phyloP scores from a whole-genome alignment of 495 filamentous ascomycete species.

The Opeltia flavorubescens region DNA sequence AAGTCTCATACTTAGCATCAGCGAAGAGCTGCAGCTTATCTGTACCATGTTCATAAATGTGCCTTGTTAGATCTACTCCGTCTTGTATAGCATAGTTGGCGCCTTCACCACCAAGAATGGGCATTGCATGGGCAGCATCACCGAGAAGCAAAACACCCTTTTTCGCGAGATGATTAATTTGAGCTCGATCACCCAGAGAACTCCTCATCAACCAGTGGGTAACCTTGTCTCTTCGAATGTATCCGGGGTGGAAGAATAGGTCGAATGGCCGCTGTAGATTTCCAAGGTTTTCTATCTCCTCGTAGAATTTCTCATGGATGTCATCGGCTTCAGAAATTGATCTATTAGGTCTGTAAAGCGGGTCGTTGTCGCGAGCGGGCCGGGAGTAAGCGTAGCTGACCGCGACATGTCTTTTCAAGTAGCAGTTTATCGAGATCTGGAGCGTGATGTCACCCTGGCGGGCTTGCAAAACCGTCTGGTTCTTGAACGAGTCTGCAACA shows the following conservation, averaged over 20 bases:
- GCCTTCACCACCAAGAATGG: constrained; percentile 28
- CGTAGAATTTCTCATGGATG: constrained; percentile 23
- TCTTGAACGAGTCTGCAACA: constrained; percentile 10
- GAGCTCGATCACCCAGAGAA: constrained; percentile 5
- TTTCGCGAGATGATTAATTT: constrained; percentile 15
- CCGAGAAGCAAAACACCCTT: constrained; percentile 22
- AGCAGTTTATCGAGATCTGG: constrained; percentile 19
- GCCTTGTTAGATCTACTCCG: constrained; percentile 23
- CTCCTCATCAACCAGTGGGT: constrained; percentile 31
- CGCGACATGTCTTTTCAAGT: constrained; percentile 4
- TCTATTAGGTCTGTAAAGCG: constrained; percentile 23
- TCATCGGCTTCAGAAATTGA: constrained; percentile 14
- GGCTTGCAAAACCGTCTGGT: constrained; percentile 8
- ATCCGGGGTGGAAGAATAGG: constrained; percentile 19
- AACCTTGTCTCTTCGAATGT: constrained; percentile 19
- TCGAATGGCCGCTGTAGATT: constrained; percentile 18
- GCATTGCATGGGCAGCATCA: constrained; percentile 25
- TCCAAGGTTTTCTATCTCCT: constrained; percentile 17
- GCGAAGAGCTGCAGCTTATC: constrained; percentile 15
- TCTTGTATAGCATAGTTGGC: constrained; percentile 27
- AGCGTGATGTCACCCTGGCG: constrained; percentile 13
- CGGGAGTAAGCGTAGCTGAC: constrained; percentile 27
- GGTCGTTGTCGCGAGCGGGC: constrained; percentile 16
- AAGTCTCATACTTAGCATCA: constrained; percentile 14
- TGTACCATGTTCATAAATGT: constrained; percentile 12